Evolutionary conservation across 108 stramenopile genomes (phyloP), one percentile per base, ranked within the genome.

Genomic region (Nitzschia sp.): DNA sequence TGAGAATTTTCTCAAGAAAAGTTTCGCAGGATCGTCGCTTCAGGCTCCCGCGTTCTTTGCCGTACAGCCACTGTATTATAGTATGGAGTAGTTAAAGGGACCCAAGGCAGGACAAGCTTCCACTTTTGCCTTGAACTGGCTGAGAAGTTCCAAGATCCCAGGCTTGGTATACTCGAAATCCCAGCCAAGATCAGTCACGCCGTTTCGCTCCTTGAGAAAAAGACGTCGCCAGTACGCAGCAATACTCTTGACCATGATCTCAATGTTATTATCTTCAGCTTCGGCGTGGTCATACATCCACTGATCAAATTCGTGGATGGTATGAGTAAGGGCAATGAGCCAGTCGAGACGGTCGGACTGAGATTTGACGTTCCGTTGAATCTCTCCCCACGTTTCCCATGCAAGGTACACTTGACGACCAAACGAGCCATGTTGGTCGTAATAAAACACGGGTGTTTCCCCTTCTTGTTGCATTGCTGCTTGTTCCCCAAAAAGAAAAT

Each of bases 111-210:
- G 48, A 50, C 48, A 50, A 11, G 48, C 48, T 19, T 50, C 48
- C 48, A 50, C 48, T 21, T 50, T 50, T 11, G 17, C 19, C 21
- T 78, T 60, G 59, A 73, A 73, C n/a, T 73, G 29, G 21, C 47
- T 5, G 5, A 78, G 58, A 45, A 78, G 32, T 34, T 41, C 50
- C 22, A 68, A 8, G 22, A 78, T 29, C 28, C 72, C 72, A 32
- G 77, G 72, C 52, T 65, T 66, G 46, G 77, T 78, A 59, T 73
- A 78, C 47, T 78, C 58, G 1, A 32, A 5, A 36, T 73, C 77
- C 32, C 56, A 68, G 4, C 72, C 72, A 45, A 78, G 66, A 28
- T 55, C 44, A 31, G 72, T 71, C 25, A 34, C n/a, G 3, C 38
- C 38, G 38, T 41, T 41, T 50, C 19, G 8, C 19, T 11, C 48